phyloP scores from a whole-genome alignment of 2,329 filamentous ascomycete species.

The Aspergillus piperis region DNA sequence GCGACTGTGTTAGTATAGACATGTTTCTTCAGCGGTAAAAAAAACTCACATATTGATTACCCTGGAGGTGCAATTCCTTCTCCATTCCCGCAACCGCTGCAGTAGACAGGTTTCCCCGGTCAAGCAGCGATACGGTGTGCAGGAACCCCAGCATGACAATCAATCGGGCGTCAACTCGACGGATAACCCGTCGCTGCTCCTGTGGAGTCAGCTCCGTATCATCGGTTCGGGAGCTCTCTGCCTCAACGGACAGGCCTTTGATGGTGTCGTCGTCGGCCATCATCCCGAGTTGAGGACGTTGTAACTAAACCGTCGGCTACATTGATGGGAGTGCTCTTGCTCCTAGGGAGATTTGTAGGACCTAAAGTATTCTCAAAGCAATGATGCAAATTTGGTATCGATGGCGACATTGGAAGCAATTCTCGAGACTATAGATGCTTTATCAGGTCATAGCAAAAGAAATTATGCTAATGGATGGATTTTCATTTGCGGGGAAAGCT shows the following conservation, averaged over 20 bases:
- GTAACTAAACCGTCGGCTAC: background rate
- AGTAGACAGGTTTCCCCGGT: constrained; percentile 20
- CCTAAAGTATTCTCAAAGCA: background rate
- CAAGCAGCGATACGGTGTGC: constrained; percentile 21
- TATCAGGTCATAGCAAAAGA: no score
- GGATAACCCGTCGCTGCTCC: constrained; percentile 23
- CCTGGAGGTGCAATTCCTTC: constrained; percentile 10
- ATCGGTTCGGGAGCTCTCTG: background rate
- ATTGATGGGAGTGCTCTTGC: background rate
- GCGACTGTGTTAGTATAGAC: background rate
- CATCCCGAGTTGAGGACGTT: background rate
- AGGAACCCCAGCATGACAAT: constrained; percentile 22
- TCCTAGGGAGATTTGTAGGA: background rate
- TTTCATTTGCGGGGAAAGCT: background rate
- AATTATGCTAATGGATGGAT: no score
- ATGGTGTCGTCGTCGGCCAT: background rate
- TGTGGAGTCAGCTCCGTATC: background rate
- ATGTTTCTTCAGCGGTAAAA: no score
- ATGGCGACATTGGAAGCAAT: background rate
- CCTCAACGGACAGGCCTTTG: background rate
- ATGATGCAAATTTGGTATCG: background rate
- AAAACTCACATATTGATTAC: constrained; percentile 18
- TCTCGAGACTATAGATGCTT: background rate
- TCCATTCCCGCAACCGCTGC: constrained; percentile 23
- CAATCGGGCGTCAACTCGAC: constrained; percentile 20